phyloP scores from a whole-genome alignment of 176 grass and related monocot species.

The Alopecurus myosuroides region DNA sequence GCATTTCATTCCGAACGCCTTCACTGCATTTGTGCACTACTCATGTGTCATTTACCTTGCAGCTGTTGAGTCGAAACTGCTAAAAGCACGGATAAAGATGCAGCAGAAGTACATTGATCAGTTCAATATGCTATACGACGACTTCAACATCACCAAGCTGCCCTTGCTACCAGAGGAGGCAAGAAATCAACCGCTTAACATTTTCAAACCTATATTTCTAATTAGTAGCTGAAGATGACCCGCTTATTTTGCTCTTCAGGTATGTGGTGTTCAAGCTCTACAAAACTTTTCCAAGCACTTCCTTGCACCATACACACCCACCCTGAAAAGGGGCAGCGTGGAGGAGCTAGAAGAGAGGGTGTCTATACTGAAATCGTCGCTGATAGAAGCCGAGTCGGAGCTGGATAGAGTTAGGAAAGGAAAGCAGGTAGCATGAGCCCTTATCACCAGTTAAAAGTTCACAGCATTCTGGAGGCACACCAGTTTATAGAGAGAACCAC shows the following conservation, averaged over 20 bases:
- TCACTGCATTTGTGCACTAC: background rate
- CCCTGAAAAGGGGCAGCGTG: conserved; percentile 52
- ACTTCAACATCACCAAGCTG: conserved; percentile 97
- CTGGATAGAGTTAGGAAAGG: conserved; percentile 82
- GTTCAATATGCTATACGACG: conserved; percentile 94
- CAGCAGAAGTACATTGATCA: conserved; percentile 96
- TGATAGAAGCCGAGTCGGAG: conserved; percentile 63
- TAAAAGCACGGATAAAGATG: conserved; percentile 88
- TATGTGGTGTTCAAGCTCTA: conserved; percentile 87
- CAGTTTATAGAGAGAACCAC: conserved; percentile 9
- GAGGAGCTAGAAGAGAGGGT: conserved; percentile 80
- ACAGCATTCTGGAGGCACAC: background rate
- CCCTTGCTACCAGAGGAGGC: conserved; percentile 95
- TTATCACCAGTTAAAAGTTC: conserved; percentile 12
- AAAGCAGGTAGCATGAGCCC: conserved; percentile 57
- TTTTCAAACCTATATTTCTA: background rate
- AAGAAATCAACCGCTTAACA: background rate
- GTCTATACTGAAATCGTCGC: conserved; percentile 51
- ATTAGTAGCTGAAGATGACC: background rate
- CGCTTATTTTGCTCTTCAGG: conserved; percentile 39
- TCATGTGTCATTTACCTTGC: conserved; percentile 16
- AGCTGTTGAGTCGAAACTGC: conserved; percentile 89
- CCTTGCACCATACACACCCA: conserved; percentile 54
- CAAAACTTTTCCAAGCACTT: conserved; percentile 75
- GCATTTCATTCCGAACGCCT: background rate